phyloP scores from a whole-genome alignment of 371 early-diverging fungal genomes.

The Mucor circinelloides region DNA sequence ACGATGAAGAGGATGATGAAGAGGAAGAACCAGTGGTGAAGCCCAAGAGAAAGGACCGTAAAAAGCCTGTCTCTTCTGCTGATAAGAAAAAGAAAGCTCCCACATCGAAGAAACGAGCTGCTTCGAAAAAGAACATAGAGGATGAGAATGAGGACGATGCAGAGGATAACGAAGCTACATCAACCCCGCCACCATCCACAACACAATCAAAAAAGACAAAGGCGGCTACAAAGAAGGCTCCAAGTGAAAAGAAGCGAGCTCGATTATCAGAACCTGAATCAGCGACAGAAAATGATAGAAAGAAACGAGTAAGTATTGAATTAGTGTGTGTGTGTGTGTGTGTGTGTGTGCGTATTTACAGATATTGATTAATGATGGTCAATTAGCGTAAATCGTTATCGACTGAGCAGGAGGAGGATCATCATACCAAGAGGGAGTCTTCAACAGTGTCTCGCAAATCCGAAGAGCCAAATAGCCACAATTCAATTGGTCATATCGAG shows the following conservation, averaged over 20 bases:
- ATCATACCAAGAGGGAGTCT: slow-evolving; percentile 7
- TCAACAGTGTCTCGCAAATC: slow-evolving; percentile 9
- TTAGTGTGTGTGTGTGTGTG: not conserved
- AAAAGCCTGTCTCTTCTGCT: not conserved
- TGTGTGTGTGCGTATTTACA: not conserved
- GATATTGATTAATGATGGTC: not conserved
- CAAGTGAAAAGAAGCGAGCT: not conserved
- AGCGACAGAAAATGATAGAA: slow-evolving; percentile 8
- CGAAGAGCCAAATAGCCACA: slow-evolving; percentile 3
- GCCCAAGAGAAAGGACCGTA: slow-evolving; percentile 19
- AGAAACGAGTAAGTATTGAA: slow-evolving; percentile 8
- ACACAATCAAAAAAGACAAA: not conserved
- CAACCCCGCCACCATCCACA: not conserved
- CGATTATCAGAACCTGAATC: not conserved
- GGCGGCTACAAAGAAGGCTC: not conserved
- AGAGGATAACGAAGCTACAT: not conserved
- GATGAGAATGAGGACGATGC: not conserved
- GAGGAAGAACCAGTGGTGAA: slow-evolving; percentile 14
- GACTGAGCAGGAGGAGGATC: slow-evolving; percentile 15
- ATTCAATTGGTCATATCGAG: not conserved
- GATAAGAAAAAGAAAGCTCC: not conserved
- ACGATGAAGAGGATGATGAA: slow-evolving; percentile 3
- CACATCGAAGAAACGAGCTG: not conserved
- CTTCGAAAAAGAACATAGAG: not conserved
- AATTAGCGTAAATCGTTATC: slow-evolving; percentile 24